phyloP scores from a whole-genome alignment of 2,329 filamentous ascomycete species.

The Fusarium caatingaense region DNA sequence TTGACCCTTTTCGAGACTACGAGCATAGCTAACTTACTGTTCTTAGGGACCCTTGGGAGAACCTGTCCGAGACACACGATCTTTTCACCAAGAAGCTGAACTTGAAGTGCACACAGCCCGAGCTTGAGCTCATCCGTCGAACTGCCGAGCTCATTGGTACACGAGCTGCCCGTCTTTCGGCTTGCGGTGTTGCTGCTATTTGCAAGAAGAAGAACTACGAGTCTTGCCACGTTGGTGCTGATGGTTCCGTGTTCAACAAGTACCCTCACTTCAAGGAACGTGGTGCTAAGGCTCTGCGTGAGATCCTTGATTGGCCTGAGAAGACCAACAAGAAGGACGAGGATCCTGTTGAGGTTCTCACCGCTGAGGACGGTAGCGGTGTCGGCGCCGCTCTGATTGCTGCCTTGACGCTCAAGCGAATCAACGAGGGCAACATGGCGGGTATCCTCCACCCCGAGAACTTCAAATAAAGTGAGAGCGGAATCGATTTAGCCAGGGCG shows the following conservation, averaged over 20 bases:
- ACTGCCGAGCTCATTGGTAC: constrained; percentile 95
- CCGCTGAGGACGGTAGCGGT: constrained; percentile 95
- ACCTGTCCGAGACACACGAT: constrained; percentile 88
- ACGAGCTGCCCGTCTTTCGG: constrained; percentile 89
- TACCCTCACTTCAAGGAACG: constrained; percentile 98
- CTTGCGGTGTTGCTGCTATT: constrained; percentile 95
- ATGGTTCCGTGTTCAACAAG: constrained; percentile 98
- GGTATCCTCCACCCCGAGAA: constrained; percentile 75
- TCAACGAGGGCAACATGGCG: constrained; percentile 70
- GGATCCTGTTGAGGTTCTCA: constrained; percentile 87
- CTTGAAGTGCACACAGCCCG: constrained; percentile 76
- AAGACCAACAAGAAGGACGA: constrained; percentile 76
- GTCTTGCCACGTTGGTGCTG: constrained; percentile 92
- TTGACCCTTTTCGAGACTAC: background rate
- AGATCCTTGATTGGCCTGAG: constrained; percentile 93
- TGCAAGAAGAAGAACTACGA: constrained; percentile 94
- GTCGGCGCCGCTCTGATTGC: constrained; percentile 98
- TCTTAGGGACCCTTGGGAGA: constrained; percentile 88
- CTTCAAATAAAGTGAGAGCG: constrained; percentile 54
- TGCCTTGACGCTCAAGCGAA: constrained; percentile 72
- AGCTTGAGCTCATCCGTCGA: constrained; percentile 89
- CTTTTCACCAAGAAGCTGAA: constrained; percentile 81
- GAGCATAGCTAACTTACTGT: constrained; percentile 35
- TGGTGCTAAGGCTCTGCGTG: constrained; percentile 87
- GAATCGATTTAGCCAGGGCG: constrained; percentile 16